These are phyloP conservation scores for Podospora didyma DNA, from an alignment of 495 filamentous ascomycete species.

Conservation along the genomic window DNA sequence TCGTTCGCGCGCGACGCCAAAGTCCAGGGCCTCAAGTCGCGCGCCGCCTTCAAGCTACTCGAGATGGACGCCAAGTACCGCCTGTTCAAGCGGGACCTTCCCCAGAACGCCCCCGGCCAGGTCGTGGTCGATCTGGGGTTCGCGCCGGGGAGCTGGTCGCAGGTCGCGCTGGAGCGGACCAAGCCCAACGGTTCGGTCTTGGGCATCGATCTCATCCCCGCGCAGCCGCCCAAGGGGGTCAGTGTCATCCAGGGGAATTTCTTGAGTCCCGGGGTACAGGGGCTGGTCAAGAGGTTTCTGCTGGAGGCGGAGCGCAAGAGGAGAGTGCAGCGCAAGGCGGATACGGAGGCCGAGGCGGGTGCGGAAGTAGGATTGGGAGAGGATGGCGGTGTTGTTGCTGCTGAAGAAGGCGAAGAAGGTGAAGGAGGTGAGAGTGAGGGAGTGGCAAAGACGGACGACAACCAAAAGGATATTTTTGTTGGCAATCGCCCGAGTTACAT, in stretches of 20 bases:
- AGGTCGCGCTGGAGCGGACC: conserved; percentile 83
- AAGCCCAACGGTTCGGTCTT: conserved; percentile 73
- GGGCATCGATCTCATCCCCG: conserved; percentile 90
- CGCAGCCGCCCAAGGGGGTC: conserved; percentile 81
- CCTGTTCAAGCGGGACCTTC: conserved; percentile 54
- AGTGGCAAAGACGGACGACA: not conserved
- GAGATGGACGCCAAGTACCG: conserved; percentile 80
- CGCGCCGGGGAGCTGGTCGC: conserved; percentile 92
- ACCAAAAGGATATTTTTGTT: conserved; percentile 5
- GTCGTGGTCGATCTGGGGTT: conserved; percentile 92
- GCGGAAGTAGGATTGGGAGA: no score
- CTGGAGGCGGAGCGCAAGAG: conserved; percentile 50
- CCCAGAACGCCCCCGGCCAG: conserved; percentile 45
- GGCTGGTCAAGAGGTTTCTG: conserved; percentile 70
- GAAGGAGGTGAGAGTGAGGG: not conserved
- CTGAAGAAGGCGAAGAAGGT: no score
- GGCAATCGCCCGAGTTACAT: conserved; percentile 47
- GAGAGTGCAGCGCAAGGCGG: not conserved
- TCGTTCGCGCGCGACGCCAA: conserved; percentile 64
- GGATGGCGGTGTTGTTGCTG: no score
- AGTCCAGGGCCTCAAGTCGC: conserved; percentile 73
- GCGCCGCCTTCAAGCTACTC: conserved; percentile 88
- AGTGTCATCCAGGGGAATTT: conserved; percentile 95
- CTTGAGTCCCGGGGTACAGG: conserved; percentile 63
- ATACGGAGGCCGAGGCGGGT: conserved; percentile 14